phyloP scores from a whole-genome alignment of 2,329 filamentous ascomycete genomes.

The Beauveria caledonica region DNA sequence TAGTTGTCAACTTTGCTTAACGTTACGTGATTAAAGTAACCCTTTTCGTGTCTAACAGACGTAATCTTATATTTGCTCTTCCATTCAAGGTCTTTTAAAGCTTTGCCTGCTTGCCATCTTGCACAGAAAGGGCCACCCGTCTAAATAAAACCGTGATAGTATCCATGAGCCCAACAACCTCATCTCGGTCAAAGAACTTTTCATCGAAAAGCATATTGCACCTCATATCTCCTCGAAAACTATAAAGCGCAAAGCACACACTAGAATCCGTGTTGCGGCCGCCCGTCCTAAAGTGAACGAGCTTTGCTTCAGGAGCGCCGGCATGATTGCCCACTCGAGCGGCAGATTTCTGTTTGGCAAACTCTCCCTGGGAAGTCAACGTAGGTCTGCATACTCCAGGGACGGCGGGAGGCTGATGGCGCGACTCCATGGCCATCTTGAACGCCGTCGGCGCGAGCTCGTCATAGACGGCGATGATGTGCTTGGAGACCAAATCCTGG shows the following conservation, averaged over 20 bases:
- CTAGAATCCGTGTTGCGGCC: slow-evolving; percentile 3
- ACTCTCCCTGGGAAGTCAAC: background rate
- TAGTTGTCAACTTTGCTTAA: too few species aligned
- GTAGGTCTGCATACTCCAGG: background rate
- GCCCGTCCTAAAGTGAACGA: background rate
- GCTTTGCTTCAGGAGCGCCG: background rate
- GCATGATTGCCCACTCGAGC: background rate
- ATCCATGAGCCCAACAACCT: background rate
- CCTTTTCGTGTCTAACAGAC: background rate
- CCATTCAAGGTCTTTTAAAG: background rate
- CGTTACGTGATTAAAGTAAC: too few species aligned
- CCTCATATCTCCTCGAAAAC: background rate
- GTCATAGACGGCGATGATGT: background rate
- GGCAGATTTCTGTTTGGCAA: background rate
- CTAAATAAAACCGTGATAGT: background rate
- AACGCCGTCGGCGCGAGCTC: background rate
- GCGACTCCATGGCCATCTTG: background rate
- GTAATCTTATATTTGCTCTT: too few species aligned
- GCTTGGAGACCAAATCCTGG: background rate
- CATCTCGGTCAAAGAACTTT: background rate
- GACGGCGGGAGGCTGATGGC: background rate
- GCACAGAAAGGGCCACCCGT: background rate
- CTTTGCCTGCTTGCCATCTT: background rate
- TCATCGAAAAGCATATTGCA: background rate
- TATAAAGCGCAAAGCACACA: slow-evolving; percentile 5